A percentile compares a stretch with the other conserved stretches of the same genome.
phyloP scores from a whole-genome alignment of 345 rosid species.

The Xanthoceras sorbifolium region DNA sequence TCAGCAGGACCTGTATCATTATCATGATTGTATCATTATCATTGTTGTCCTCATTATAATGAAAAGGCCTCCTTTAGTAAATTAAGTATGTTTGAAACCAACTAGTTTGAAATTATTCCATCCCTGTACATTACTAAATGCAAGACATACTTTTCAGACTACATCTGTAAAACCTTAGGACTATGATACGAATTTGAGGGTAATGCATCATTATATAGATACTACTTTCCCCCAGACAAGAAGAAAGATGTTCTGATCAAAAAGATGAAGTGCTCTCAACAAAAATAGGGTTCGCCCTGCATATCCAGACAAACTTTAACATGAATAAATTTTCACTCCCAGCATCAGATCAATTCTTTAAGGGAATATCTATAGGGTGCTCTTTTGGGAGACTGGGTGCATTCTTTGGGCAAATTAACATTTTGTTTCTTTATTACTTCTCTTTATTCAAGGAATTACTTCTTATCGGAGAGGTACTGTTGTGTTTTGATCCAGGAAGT shows the following conservation, averaged over 20 bases:
- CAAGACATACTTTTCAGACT: not conserved
- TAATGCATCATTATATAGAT: conserved; percentile 5
- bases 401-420: not conserved
- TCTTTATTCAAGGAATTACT: not conserved
- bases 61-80: not conserved
- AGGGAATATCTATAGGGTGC: not conserved
- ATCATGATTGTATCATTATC: not conserved
- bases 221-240: not conserved
- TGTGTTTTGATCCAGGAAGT: too few relatives aligned
- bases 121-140: not conserved
- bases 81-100: not conserved
- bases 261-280: not conserved
- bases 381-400: not conserved
- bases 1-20: not conserved
- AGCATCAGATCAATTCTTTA: too few relatives aligned
- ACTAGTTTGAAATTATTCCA: not conserved
- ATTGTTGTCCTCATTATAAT: not conserved
- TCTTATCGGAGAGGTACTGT: too few relatives aligned
- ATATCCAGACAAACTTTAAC: not conserved
- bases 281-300: not conserved
- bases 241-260: not conserved
- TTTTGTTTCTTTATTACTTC: not conserved
- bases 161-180: conserved; percentile 1
- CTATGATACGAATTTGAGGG: not conserved
- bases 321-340: not conserved